Evolutionary conservation across 2,329 filamentous ascomycete genomes (phyloP).

Genomic region (Pseudopyricularia cyperi): DNA sequence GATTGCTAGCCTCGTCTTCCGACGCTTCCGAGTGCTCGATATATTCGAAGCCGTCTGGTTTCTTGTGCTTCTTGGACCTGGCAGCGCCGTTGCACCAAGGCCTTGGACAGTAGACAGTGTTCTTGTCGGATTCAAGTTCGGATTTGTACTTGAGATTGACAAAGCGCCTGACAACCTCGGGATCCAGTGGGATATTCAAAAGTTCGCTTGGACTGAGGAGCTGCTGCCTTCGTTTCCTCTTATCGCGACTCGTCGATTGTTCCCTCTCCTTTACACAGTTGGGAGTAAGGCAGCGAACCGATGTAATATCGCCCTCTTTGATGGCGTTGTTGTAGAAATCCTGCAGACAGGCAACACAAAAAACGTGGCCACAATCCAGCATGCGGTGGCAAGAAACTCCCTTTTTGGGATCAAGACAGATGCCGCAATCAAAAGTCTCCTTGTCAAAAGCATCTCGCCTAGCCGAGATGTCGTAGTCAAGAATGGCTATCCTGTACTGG

Average conservation of each 20-base stretch:
- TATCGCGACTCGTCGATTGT: conserved; percentile 18
- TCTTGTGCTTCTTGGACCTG: conserved; percentile 58
- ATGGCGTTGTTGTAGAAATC: conserved; percentile 88
- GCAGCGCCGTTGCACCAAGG: conserved; percentile 88
- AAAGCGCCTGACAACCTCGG: conserved; percentile 70
- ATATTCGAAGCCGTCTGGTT: conserved; percentile 53
- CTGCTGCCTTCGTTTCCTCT: conserved; percentile 45
- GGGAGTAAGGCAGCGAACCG: conserved; percentile 68
- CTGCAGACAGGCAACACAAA: conserved; percentile 75
- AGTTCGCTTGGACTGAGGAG: conserved; percentile 74
- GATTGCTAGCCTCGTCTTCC: conserved; percentile 14
- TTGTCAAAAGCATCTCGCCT: conserved; percentile 65
- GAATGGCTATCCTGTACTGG: conserved; percentile 53
- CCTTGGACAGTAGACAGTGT: conserved; percentile 83
- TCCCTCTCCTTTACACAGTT: conserved; percentile 57
- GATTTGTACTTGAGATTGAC: conserved; percentile 86
- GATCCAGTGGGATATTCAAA: conserved; percentile 58
- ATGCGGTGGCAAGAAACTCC: conserved; percentile 70
- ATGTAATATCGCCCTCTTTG: conserved; percentile 65
- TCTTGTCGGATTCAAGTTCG: conserved; percentile 81
- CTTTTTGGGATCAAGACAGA: conserved; percentile 89
- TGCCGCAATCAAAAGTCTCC: conserved; percentile 75
- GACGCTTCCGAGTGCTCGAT: conserved; percentile 40
- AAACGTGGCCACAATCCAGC: conserved; percentile 77
- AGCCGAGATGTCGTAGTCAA: conserved; percentile 67